Percentiles rank a stretch among this genome's conserved stretches.
These are phyloP conservation scores for Daldinia bambusicola DNA, from an alignment of 495 filamentous ascomycete species.

Conservation along the genomic window DNA sequence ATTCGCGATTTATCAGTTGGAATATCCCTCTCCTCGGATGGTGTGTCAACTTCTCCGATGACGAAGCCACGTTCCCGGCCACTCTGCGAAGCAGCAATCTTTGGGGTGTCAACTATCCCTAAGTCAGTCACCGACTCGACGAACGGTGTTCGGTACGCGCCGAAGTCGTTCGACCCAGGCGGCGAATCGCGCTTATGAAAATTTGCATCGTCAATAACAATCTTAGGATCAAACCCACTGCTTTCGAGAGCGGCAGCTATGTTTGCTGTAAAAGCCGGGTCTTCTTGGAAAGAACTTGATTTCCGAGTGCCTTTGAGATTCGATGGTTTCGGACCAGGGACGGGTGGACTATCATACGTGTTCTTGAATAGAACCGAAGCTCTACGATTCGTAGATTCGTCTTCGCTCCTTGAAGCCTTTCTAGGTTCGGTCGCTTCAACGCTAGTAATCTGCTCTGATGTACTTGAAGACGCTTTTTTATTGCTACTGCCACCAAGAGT, in stretches of 20 bases:
- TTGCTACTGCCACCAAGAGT: conserved; percentile 50
- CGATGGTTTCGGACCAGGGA: conserved; percentile 54
- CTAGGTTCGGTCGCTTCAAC: conserved; percentile 27
- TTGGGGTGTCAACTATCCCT: conserved; percentile 29
- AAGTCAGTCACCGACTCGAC: conserved; percentile 57
- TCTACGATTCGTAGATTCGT: conserved; percentile 37
- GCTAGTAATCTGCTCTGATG: conserved; percentile 28
- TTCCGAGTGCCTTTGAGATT: conserved; percentile 50
- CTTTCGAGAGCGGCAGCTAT: conserved; percentile 75
- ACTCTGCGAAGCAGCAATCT: conserved; percentile 1
- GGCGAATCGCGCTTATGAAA: conserved; percentile 73
- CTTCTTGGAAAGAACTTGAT: conserved; percentile 64
- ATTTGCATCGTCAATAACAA: conserved; percentile 71
- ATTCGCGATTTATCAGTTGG: conserved; percentile 24
- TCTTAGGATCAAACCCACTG: conserved; percentile 75
- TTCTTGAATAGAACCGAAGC: conserved; percentile 35
- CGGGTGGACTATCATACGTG: conserved; percentile 46
- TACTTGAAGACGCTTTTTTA: conserved; percentile 41
- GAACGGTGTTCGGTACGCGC: conserved; percentile 56
- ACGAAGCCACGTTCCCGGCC: conserved; percentile 29
- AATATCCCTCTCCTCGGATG: conserved; percentile 28
- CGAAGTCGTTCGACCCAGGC: conserved; percentile 64
- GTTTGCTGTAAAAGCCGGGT: conserved; percentile 74
- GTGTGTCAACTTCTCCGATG: conserved; percentile 38
- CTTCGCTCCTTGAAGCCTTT: conserved; percentile 31